Percentiles rank a stretch among this genome's conserved stretches.
These are phyloP conservation scores for Xylariaceae sp. DNA, from an alignment of 2,329 filamentous ascomycete genomes.

Conservation along the genomic window DNA sequence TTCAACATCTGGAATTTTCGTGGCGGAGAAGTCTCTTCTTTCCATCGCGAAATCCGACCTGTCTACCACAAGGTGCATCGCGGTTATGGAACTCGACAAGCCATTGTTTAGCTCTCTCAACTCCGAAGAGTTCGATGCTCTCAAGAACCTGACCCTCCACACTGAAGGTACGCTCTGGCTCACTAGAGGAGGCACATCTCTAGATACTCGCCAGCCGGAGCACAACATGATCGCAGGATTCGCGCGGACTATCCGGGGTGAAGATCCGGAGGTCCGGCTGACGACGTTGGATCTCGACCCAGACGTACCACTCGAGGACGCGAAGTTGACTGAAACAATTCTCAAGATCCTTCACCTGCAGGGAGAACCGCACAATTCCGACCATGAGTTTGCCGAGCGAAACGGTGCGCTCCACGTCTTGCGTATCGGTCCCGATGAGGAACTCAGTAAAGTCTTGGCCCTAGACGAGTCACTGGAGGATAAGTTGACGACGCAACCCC, in stretches of 20 bases:
- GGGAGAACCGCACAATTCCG: conserved; percentile 28
- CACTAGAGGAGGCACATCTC: conserved; percentile 30
- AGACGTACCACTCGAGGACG: conserved; percentile 34
- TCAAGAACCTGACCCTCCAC: conserved; percentile 32
- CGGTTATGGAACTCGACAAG: conserved; percentile 34
- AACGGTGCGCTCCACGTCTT: conserved; percentile 31
- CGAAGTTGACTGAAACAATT: conserved; percentile 39
- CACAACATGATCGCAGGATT: conserved; percentile 50
- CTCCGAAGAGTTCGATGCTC: conserved; percentile 25
- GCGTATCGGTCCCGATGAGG: conserved; percentile 30
- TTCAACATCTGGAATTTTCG: conserved; percentile 21
- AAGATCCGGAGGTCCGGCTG: conserved; percentile 45
- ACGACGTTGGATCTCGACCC: conserved; percentile 51
- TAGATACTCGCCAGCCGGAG: conserved; percentile 30
- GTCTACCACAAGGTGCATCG: conserved; percentile 31
- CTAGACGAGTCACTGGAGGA: conserved; percentile 28
- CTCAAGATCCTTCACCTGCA: conserved; percentile 32
- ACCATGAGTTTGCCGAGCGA: conserved; percentile 32
- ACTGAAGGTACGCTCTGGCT: conserved; percentile 33
- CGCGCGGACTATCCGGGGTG: conserved; percentile 49
- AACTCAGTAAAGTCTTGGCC: conserved; percentile 28
- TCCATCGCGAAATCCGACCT: conserved; percentile 25
- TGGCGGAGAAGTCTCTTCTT: conserved; percentile 27
- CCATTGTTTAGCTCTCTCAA: conserved; percentile 30
- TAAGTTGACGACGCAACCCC: conserved; percentile 27